phyloP scores from a whole-genome alignment of 176 grass and related monocot genomes.

The Raddia distichophylla region DNA sequence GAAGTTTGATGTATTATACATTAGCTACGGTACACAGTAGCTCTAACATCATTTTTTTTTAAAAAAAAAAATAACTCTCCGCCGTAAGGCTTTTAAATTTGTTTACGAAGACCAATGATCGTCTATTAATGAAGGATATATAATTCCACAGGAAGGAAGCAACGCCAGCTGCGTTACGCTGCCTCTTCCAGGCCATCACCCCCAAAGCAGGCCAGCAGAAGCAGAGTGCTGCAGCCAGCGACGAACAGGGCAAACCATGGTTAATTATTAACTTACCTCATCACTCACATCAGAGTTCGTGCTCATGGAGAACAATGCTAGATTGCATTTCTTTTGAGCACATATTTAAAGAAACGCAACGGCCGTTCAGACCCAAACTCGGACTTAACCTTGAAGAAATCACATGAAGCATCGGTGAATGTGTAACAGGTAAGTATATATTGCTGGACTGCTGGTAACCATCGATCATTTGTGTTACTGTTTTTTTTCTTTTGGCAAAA shows the following conservation, averaged over 20 bases:
- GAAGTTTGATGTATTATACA: background rate
- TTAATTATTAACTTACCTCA: conserved; percentile 20
- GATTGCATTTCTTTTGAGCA: background rate
- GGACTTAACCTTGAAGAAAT: background rate
- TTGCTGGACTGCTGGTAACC: too few relatives aligned
- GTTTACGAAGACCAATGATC: conserved; percentile 40
- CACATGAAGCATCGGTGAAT: background rate
- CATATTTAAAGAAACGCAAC: background rate
- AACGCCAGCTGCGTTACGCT: conserved; percentile 57
- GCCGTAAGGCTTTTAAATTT: background rate
- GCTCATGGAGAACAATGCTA: conserved; percentile 10
- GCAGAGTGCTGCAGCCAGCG: background rate
- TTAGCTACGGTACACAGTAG: background rate
- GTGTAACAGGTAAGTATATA: background rate
- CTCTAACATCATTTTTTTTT: too few relatives aligned
- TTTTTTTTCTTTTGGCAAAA: background rate
- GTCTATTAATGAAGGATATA: background rate
- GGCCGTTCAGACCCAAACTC: background rate
- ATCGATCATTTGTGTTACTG: background rate
- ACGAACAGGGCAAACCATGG: background rate
- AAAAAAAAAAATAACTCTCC: background rate
- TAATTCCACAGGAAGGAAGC: conserved; percentile 33
- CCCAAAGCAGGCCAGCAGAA: conserved; percentile 19
- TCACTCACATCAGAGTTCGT: conserved; percentile 38
- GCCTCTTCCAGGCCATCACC: conserved; percentile 26